Percentiles rank a stretch among this genome's conserved stretches.
These are phyloP conservation scores for Pseudogymnoascus sp. DNA, from an alignment of 2,329 filamentous ascomycete species.

Conservation along the genomic window DNA sequence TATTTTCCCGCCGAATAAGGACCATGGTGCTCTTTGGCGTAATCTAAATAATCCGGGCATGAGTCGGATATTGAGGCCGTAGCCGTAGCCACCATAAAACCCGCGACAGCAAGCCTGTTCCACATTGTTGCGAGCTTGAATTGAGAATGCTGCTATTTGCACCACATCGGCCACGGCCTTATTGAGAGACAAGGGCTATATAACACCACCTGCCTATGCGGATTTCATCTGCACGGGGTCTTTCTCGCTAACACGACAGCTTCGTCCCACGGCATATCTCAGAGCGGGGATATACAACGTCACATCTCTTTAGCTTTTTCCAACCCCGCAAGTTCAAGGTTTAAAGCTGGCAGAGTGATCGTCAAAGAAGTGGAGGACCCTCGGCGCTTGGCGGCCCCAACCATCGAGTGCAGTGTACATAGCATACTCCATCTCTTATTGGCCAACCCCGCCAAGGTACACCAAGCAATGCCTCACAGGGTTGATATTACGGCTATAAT, in stretches of 20 bases:
- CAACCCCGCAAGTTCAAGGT: slow-evolving; percentile 7
- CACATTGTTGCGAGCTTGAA: neutral
- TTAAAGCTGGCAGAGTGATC: neutral
- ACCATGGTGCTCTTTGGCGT: slow-evolving; percentile 50
- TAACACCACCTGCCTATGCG: neutral
- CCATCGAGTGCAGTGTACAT: neutral
- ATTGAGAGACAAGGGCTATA: slow-evolving; percentile 2
- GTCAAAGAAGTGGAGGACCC: neutral
- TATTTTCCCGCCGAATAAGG: slow-evolving; percentile 73
- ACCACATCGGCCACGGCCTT: neutral
- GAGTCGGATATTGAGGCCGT: neutral
- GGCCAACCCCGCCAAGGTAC: neutral
- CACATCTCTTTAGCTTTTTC: neutral
- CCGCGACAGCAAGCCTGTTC: neutral
- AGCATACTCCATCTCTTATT: neutral
- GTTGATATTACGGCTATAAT: neutral
- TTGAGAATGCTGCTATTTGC: neutral
- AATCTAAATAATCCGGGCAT: slow-evolving; percentile 59
- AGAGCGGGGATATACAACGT: slow-evolving; percentile 7
- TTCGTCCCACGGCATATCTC: neutral
- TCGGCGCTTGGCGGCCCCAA: neutral
- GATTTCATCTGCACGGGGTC: neutral
- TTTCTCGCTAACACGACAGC: neutral
- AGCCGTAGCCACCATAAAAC: neutral
- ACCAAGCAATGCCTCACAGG: neutral